Evolutionary conservation across 805 yeast genomes (phyloP).

Genomic region (Ogataea methanolica): DNA sequence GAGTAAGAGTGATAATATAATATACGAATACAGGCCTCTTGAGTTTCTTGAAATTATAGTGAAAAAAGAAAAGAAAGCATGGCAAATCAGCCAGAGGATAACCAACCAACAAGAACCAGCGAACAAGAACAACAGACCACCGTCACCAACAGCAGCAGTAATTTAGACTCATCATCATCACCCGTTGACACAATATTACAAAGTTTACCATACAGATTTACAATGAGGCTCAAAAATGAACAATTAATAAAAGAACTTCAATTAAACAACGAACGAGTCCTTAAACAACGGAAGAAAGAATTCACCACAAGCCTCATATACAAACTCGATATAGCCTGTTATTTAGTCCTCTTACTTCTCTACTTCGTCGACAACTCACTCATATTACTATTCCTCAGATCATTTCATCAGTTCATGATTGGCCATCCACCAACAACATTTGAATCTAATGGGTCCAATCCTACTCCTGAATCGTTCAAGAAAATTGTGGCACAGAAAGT

Average conservation of each 20-base stretch:
- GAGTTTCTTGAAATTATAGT: too few species aligned
- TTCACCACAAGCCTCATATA: constrained; percentile 34
- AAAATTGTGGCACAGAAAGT: constrained; percentile 28
- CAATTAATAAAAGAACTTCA: constrained; percentile 31
- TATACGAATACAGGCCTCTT: too few species aligned
- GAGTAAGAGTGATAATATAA: too few species aligned
- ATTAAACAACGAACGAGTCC: constrained; percentile 35
- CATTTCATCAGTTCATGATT: constrained; percentile 34
- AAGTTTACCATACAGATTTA: not conserved
- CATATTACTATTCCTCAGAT: constrained; percentile 29
- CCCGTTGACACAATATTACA: not conserved
- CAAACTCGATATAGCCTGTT: constrained; percentile 33
- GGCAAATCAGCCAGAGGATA: too few species aligned
- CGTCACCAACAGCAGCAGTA: too few species aligned
- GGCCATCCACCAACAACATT: constrained; percentile 36
- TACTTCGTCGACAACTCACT: constrained; percentile 41
- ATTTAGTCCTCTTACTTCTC: constrained; percentile 31
- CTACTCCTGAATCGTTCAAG: constrained; percentile 18
- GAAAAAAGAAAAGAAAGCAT: too few species aligned
- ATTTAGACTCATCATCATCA: not conserved
- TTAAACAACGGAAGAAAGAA: constrained; percentile 39
- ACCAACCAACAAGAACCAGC: too few species aligned
- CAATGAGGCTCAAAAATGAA: constrained; percentile 14
- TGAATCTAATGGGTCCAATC: constrained; percentile 17
- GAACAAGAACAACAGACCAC: too few species aligned